A percentile compares a stretch with the other conserved stretches of the same genome.
Conservation (phyloP, 805 yeast genomes). For the Nematodospora valgi region DNA sequence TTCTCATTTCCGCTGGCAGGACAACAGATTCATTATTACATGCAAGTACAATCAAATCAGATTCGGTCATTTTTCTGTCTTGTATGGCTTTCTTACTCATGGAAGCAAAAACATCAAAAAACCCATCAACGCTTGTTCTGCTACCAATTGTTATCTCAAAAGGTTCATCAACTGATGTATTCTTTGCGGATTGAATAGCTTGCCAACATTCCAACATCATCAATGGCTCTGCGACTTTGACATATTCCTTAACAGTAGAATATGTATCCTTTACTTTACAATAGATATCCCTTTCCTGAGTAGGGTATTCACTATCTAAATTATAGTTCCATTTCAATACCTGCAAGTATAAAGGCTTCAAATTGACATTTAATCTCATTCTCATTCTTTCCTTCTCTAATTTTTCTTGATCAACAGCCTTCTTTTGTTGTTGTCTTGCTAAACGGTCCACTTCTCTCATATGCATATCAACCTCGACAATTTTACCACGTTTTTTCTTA, state of each 20-base stretch:
- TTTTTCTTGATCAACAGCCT: constrained; percentile 33
- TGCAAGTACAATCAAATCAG: constrained; percentile 67
- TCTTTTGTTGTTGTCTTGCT: constrained; percentile 12
- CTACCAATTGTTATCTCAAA: constrained; percentile 72
- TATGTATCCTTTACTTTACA: constrained; percentile 55
- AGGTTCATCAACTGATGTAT: constrained; percentile 56
- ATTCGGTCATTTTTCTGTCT: constrained; percentile 60
- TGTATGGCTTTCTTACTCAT: constrained; percentile 49
- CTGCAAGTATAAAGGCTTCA: constrained; percentile 67
- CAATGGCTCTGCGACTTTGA: constrained; percentile 70
- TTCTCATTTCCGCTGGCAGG: constrained; percentile 16
- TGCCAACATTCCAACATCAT: constrained; percentile 93
- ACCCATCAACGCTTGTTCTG: constrained; percentile 78
- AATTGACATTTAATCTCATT: constrained; percentile 69
- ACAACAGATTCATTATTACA: constrained; percentile 21
- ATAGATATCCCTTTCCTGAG: constrained; percentile 42
- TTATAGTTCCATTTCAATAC: constrained; percentile 78
- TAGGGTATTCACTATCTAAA: constrained; percentile 54
- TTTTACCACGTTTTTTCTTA: constrained; percentile 26
- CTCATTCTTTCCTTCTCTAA: constrained; percentile 77
- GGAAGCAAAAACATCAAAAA: constrained; percentile 82
- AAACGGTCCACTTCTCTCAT: constrained; percentile 10
- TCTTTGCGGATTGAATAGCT: constrained; percentile 70
- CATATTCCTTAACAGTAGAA: constrained; percentile 59
- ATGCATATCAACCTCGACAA: constrained; percentile 41